Conservation (phyloP, 768 basidiomycete species). For the Tephrocybe sp. region DNA sequence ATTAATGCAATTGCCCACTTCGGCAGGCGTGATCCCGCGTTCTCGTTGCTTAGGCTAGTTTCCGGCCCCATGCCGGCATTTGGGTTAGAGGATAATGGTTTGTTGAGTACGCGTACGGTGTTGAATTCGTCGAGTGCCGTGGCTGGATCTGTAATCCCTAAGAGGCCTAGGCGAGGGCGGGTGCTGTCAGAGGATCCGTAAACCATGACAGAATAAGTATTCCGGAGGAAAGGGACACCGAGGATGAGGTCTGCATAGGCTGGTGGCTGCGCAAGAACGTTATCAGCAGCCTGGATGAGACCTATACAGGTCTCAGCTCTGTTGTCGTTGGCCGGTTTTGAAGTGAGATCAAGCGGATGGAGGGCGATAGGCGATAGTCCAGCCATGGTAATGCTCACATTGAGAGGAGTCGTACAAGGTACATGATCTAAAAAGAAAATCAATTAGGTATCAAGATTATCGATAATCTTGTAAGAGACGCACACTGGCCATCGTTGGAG, state of each 20-base stretch:
- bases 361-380: conserved; percentile 53
- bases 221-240: conserved; percentile 76
- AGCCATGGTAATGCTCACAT: conserved; percentile 67
- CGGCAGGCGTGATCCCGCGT: conserved; percentile 33
- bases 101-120: conserved; percentile 62
- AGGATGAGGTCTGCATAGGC: conserved; percentile 68
- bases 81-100: conserved; percentile 38
- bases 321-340: conserved; percentile 41
- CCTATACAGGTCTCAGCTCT: conserved; percentile 53
- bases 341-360: conserved; percentile 74
- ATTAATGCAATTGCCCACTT: conserved; percentile 65
- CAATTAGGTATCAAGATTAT: background rate
- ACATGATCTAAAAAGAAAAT: conserved; percentile 55
- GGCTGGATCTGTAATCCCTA: conserved; percentile 60
- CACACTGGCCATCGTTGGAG: conserved; percentile 60
- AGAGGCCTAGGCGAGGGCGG: conserved; percentile 53
- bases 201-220: conserved; percentile 74
- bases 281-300: conserved; percentile 59
- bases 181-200: conserved; percentile 33
- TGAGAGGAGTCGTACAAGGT: conserved; percentile 67
- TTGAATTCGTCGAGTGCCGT: conserved; percentile 66
- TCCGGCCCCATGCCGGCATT: background rate
- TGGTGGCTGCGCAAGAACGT: conserved; percentile 34
- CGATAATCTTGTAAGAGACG: conserved; percentile 23
- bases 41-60: conserved; percentile 13